Conservation (phyloP, 2,329 filamentous ascomycete genomes). For the Monilinia laxa region DNA sequence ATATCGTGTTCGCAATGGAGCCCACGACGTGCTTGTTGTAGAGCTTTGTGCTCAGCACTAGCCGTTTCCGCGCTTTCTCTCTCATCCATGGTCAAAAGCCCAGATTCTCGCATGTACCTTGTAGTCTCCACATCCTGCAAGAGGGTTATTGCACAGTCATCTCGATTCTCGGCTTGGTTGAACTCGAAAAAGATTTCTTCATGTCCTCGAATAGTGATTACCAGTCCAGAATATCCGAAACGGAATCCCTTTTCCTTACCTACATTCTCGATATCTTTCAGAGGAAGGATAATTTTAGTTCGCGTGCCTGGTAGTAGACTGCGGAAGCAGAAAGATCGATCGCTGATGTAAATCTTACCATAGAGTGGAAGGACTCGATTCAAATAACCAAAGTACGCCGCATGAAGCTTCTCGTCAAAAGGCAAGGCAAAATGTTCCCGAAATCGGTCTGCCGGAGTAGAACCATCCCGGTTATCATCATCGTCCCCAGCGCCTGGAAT, state of each 20-base stretch:
- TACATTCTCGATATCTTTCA: constrained; percentile 89
- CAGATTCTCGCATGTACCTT: constrained; percentile 69
- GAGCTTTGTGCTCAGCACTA: constrained; percentile 74
- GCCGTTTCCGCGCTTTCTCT: constrained; percentile 71
- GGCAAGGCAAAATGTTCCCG: constrained; percentile 89
- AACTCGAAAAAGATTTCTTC: constrained; percentile 98
- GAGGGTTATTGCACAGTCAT: constrained; percentile 84
- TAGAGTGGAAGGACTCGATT: constrained; percentile 87
- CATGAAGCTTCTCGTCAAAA: constrained; percentile 75
- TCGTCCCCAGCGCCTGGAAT: constrained; percentile 44
- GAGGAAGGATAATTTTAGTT: constrained; percentile 87
- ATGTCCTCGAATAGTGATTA: constrained; percentile 88
- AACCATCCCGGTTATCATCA: constrained; percentile 62
- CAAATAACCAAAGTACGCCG: constrained; percentile 91
- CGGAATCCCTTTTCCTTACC: constrained; percentile 95
- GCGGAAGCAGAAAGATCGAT: constrained; percentile 86
- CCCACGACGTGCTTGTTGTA: constrained; percentile 69
- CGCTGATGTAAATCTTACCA: constrained; percentile 93
- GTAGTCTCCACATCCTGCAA: constrained; percentile 73
- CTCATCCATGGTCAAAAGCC: constrained; percentile 65
- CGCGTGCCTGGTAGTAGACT: constrained; percentile 85
- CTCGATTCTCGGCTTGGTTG: constrained; percentile 69
- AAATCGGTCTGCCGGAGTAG: constrained; percentile 75
- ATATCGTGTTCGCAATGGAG: constrained; percentile 53
- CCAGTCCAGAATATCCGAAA: constrained; percentile 85